These are phyloP conservation scores for Verticillium albo-atrum DNA, from an alignment of 2,329 filamentous ascomycete species.

Conservation along the genomic window DNA sequence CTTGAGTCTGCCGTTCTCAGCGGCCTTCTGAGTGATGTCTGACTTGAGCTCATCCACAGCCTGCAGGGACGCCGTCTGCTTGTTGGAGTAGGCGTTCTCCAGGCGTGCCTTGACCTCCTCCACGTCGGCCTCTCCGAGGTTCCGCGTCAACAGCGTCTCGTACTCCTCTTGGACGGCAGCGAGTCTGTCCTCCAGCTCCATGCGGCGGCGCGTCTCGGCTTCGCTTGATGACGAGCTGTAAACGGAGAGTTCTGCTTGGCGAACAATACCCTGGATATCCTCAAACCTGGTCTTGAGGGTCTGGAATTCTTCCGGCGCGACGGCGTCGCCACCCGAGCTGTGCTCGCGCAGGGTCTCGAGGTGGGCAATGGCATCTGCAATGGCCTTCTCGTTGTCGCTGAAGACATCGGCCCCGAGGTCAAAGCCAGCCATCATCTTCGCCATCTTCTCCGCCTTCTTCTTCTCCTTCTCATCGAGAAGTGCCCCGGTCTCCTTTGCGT, in stretches of 20 bases:
- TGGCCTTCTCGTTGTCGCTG: conserved; percentile 84
- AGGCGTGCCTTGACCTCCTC: conserved; percentile 80
- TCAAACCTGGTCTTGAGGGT: conserved; percentile 73
- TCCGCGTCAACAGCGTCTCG: conserved; percentile 74
- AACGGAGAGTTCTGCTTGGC: conserved; percentile 84
- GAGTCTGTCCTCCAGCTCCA: conserved; percentile 74
- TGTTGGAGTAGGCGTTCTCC: conserved; percentile 70
- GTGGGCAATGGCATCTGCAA: conserved; percentile 78
- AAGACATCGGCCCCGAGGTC: conserved; percentile 91
- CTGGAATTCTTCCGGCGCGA: conserved; percentile 77
- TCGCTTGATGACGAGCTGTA: conserved; percentile 64
- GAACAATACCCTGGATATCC: conserved; percentile 86
- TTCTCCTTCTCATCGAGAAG: conserved; percentile 95
- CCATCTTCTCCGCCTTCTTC: conserved; percentile 99
- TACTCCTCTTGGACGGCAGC: conserved; percentile 75
- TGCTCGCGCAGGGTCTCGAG: conserved; percentile 75
- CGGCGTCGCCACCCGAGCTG: conserved; percentile 69
- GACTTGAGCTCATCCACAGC: conserved; percentile 72
- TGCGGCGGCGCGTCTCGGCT: conserved; percentile 61
- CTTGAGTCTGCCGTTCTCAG: conserved; percentile 80
- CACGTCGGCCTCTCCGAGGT: conserved; percentile 71
- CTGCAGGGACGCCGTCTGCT: conserved; percentile 68
- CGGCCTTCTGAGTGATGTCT: conserved; percentile 70
- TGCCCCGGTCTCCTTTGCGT: conserved; percentile 85
- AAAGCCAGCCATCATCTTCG: conserved; percentile 99